These are phyloP conservation scores for Trichoderma polysporum DNA, from an alignment of 2,329 filamentous ascomycete species.

Conservation along the genomic window DNA sequence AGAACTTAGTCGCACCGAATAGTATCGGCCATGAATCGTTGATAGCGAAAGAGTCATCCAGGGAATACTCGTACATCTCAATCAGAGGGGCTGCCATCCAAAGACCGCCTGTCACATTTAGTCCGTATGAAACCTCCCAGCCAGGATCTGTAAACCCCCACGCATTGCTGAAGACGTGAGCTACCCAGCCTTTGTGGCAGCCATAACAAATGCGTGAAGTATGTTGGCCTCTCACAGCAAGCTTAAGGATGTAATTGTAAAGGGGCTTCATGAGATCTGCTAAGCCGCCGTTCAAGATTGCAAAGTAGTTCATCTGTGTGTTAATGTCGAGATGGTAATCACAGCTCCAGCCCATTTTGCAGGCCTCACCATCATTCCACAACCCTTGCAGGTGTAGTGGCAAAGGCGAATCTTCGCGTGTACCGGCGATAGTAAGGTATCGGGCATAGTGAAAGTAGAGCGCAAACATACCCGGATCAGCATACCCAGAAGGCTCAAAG, in stretches of 20 bases:
- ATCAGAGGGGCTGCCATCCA: slow-evolving; percentile 18
- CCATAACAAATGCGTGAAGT: slow-evolving; percentile 15
- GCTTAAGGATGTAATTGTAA: background rate
- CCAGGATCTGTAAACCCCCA: slow-evolving; percentile 20
- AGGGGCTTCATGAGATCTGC: slow-evolving; percentile 16
- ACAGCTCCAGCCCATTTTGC: slow-evolving; percentile 22
- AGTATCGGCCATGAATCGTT: background rate
- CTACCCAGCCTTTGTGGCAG: slow-evolving; percentile 14
- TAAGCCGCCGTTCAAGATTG: slow-evolving; percentile 3
- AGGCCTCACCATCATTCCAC: slow-evolving; percentile 21
- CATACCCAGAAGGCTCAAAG: slow-evolving; percentile 16
- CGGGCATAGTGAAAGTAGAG: slow-evolving; percentile 20
- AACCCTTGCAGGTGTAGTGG: slow-evolving; percentile 18
- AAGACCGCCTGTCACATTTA: slow-evolving; percentile 19
- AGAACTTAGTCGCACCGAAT: slow-evolving; percentile 9
- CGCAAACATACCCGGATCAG: slow-evolving; percentile 13
- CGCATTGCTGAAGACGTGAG: slow-evolving; percentile 19
- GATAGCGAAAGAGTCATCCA: background rate
- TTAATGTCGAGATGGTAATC: slow-evolving; percentile 21
- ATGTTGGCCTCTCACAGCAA: slow-evolving; percentile 3
- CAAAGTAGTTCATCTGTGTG: slow-evolving; percentile 22
- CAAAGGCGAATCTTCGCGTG: slow-evolving; percentile 14
- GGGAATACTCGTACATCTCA: slow-evolving; percentile 18
- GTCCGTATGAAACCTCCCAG: slow-evolving; percentile 18
- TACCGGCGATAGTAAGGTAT: slow-evolving; percentile 19